Evolutionary conservation across 2,329 filamentous ascomycete genomes (phyloP), one percentile per base, ranked within the genome.

Genomic region (Aspergillus costaricaensis): DNA sequence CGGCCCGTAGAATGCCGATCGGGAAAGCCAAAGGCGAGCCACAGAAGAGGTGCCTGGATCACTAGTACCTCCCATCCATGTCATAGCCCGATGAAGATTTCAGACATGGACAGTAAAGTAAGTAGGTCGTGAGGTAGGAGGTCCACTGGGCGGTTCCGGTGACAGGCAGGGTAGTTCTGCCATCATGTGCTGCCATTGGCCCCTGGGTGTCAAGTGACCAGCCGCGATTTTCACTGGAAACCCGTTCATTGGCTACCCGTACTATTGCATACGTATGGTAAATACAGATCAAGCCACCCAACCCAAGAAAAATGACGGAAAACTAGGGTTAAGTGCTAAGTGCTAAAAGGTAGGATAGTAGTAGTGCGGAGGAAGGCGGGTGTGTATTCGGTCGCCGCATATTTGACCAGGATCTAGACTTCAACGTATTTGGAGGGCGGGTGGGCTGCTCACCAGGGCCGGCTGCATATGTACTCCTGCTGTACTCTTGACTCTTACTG

Each of bases 121-220:
- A 44, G 32, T 14, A 36, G 32, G 32, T 36, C 32, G 32, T 14
- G 50, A 52, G 49, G 49, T 48, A 44, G 32, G 5, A 47, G 54
- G 43, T 55, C 48, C 41, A 55, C 47, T 55, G 39, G 58, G 51
- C 32, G 54, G 57, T 59, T 38, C 61, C 59, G 55, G 60, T 65
- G 59, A 63, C 58, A 65, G 63, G 55, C 48, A 58, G 41, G 39
- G 50, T 36, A 60, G 17, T 39, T 17, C 54, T 60, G 55, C 64
- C 62, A 63, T 62, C 23, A 36, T 19, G 25, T 47, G 23, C 39
- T 43, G 59, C 62, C 57, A 62, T 57, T 65, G 63, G 65, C 56
- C 44, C 38, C 50, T 38, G 41, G 43, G 53, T 68, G 73, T 77
- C 75, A 74, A 74, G 71, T 77, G 75, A 77, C 74, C 74, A 72